Conservation (phyloP, 2,329 filamentous ascomycete species). For the Trichoderma simmonsii region DNA sequence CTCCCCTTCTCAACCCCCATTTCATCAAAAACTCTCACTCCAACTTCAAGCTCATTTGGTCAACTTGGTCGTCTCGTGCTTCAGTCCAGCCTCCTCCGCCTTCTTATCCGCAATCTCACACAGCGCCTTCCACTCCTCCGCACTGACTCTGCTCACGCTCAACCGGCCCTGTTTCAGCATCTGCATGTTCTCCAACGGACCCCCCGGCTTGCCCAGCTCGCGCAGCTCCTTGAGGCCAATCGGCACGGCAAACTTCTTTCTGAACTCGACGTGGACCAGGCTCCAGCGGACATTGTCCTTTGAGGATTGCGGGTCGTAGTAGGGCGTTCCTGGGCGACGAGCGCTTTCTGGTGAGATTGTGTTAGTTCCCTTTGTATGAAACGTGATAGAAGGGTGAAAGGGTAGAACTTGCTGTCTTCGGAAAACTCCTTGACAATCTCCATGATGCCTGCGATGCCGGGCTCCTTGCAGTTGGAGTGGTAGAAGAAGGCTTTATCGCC, state of each 20-base stretch:
- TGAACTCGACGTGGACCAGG: constrained; percentile 83
- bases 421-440: constrained; percentile 83
- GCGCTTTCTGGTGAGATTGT: constrained; percentile 29
- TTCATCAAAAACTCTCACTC: background rate
- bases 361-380: background rate
- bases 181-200: constrained; percentile 71
- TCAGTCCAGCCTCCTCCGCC: constrained; percentile 37
- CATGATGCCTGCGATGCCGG: constrained; percentile 84
- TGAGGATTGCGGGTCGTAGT: constrained; percentile 76
- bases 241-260: constrained; percentile 71
- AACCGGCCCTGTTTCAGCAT: constrained; percentile 77
- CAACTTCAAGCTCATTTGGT: background rate
- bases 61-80: constrained; percentile 31
- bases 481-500: constrained; percentile 97
- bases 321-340: constrained; percentile 50
- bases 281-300: constrained; percentile 64
- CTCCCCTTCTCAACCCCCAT: background rate
- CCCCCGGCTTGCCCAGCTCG: constrained; percentile 52
- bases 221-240: constrained; percentile 72
- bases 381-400: background rate
- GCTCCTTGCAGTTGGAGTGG: constrained; percentile 87
- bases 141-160: constrained; percentile 70
- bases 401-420: constrained; percentile 61
- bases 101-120: constrained; percentile 49
- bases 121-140: constrained; percentile 64